These are phyloP conservation scores for Nothopassalora personata DNA, from an alignment of 2,329 filamentous ascomycete species.

Conservation along the genomic window DNA sequence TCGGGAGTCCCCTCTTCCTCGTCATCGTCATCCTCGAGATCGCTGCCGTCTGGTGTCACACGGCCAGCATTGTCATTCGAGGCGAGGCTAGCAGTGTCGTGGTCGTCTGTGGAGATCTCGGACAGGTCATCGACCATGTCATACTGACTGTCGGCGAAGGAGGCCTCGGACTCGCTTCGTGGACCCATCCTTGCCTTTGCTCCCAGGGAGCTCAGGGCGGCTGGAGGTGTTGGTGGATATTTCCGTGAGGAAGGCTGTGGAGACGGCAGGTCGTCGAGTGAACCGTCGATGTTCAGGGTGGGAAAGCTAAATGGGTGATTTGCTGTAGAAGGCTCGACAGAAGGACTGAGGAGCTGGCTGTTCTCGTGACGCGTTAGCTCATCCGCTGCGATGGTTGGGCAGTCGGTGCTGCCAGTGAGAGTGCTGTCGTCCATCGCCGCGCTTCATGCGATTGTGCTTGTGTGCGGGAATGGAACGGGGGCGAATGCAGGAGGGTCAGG, in stretches of 20 bases:
- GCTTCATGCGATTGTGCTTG: background rate
- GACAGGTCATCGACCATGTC: constrained; percentile 32
- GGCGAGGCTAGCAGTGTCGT: constrained; percentile 30
- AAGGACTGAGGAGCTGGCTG: background rate
- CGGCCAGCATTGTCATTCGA: constrained; percentile 20
- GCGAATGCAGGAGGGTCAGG: background rate
- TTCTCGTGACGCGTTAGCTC: background rate
- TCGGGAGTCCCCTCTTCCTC: constrained; percentile 6
- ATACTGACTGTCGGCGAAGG: constrained; percentile 25
- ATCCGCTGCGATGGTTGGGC: background rate
- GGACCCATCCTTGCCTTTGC: constrained; percentile 21
- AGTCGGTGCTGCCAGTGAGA: background rate
- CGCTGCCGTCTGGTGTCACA: constrained; percentile 17
- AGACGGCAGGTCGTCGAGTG: constrained; percentile 20
- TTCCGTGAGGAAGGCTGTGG: constrained; percentile 7
- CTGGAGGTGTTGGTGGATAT: constrained; percentile 25
- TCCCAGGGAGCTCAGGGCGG: constrained; percentile 28
- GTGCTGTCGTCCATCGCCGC: background rate
- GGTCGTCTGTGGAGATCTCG: constrained; percentile 29
- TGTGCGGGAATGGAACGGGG: background rate
- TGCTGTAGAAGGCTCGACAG: background rate
- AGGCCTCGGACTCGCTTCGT: constrained; percentile 14
- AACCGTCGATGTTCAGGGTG: constrained; percentile 28
- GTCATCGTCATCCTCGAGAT: constrained; percentile 15
- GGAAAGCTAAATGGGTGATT: constrained; percentile 23